Evolutionary conservation across 1,284 basidiomycete genomes (phyloP).

Genomic region (Irpex rosettiformis): DNA sequence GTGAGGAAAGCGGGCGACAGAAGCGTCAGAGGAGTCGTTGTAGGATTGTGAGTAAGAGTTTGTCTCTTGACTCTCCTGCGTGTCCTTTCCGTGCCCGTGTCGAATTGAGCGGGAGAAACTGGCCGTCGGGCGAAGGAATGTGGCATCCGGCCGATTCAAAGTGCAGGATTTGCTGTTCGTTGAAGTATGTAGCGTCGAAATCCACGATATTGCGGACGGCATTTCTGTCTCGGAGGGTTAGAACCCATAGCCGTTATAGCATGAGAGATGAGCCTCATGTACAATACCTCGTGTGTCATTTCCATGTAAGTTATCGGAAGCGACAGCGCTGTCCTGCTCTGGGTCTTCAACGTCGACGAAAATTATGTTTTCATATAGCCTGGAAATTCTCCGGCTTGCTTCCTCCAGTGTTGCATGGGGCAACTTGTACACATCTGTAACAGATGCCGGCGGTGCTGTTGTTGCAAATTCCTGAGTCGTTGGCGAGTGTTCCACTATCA

Average conservation of each 20-base stretch:
- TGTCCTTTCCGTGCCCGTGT: conserved; percentile 14
- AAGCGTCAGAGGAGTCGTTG: conserved; percentile 28
- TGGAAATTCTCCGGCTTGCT: conserved; percentile 58
- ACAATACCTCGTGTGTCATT: conserved; percentile 16
- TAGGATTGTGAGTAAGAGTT: conserved; percentile 55
- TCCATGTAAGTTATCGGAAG: conserved; percentile 12
- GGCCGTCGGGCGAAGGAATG: conserved; percentile 27
- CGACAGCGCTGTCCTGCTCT: conserved; percentile 13
- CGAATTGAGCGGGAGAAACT: conserved; percentile 23
- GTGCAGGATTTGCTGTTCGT: conserved; percentile 2
- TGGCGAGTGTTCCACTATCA: neutral
- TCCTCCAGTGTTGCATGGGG: conserved; percentile 51
- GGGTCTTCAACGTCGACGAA: conserved; percentile 45
- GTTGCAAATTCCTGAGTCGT: neutral
- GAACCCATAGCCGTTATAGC: neutral
- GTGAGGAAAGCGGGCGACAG: conserved; percentile 61
- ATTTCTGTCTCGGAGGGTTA: conserved; percentile 29
- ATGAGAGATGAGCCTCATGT: neutral
- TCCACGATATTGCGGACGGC: conserved; percentile 54
- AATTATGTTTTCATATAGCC: conserved; percentile 63
- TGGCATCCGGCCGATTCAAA: conserved; percentile 12
- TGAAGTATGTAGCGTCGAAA: conserved; percentile 36
- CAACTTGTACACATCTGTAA: neutral
- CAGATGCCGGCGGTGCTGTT: neutral
- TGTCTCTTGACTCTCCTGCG: conserved; percentile 44